Conservation (phyloP, 306 rosid genomes). For the Biancaea sappan region DNA sequence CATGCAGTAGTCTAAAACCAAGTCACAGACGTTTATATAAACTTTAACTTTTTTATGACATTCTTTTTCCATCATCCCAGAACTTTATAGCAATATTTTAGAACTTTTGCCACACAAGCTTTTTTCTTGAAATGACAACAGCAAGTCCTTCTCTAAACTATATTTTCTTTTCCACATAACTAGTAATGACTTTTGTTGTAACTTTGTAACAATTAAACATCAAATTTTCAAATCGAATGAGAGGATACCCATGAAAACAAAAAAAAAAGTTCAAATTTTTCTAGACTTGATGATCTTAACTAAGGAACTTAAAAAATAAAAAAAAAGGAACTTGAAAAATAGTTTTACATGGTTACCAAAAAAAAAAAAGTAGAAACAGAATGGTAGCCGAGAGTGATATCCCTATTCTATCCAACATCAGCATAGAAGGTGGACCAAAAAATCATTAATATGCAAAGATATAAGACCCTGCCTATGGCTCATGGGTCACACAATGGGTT, state of each 20-base stretch:
- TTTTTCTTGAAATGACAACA: not conserved
- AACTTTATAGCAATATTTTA: not conserved
- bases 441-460: too few species aligned
- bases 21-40: not conserved
- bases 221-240: too few species aligned
- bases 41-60: not conserved
- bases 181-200: not conserved
- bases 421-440: slow-evolving; percentile 3
- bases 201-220: not conserved
- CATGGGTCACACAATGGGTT: not conserved
- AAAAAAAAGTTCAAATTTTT: not conserved
- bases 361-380: not conserved
- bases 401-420: slow-evolving; percentile 14
- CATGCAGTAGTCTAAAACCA: not conserved
- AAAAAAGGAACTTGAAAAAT: not conserved
- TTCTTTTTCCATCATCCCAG: not conserved
- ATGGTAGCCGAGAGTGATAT: not conserved
- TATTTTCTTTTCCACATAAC: not conserved
- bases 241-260: too few species aligned
- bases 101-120: not conserved
- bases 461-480: not conserved
- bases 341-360: not conserved
- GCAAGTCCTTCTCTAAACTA: not conserved
- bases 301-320: not conserved
- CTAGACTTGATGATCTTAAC: not conserved